Percentiles rank a stretch among this genome's conserved stretches.
Evolutionary conservation across 2,329 filamentous ascomycete genomes (phyloP).

Genomic region (Stromatinia cepivora): DNA sequence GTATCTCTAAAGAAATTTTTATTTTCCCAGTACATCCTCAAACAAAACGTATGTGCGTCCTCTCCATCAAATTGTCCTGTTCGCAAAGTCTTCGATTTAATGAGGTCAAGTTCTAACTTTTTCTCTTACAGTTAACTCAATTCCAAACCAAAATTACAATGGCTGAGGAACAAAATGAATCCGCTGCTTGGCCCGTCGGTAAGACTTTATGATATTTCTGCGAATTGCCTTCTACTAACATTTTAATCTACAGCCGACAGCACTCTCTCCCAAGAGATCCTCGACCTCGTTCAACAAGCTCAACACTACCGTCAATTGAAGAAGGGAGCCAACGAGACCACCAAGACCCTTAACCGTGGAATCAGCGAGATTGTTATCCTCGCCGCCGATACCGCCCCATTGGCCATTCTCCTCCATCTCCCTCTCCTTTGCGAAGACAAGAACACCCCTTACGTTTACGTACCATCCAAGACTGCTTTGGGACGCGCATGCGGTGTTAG

Average conservation of each 20-base stretch:
- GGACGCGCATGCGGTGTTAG: conserved; percentile 88
- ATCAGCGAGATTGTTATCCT: conserved; percentile 87
- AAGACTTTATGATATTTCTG: conserved; percentile 48
- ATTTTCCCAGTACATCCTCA: conserved; percentile 5
- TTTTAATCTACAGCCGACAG: conserved; percentile 66
- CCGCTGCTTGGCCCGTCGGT: conserved; percentile 35
- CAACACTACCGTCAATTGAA: conserved; percentile 72
- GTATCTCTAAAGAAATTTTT: conserved; percentile 21
- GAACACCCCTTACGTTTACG: conserved; percentile 71
- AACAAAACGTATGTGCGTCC: conserved; percentile 20
- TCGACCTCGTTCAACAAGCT: conserved; percentile 69
- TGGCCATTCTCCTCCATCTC: conserved; percentile 86
- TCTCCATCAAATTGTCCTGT: neutral
- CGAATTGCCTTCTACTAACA: conserved; percentile 2
- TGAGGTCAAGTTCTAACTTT: conserved; percentile 5
- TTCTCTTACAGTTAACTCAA: conserved; percentile 15
- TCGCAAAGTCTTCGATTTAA: neutral
- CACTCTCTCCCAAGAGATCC: conserved; percentile 75
- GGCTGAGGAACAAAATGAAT: conserved; percentile 42
- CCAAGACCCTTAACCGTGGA: conserved; percentile 88
- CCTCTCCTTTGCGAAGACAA: conserved; percentile 86
- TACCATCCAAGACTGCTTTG: conserved; percentile 78
- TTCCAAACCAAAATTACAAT: conserved; percentile 31
- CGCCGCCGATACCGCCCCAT: conserved; percentile 81
- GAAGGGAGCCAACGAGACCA: conserved; percentile 85